Base-by-base conservation (phyloP, 805 yeast species). In the Candida bentonensis region DNA sequence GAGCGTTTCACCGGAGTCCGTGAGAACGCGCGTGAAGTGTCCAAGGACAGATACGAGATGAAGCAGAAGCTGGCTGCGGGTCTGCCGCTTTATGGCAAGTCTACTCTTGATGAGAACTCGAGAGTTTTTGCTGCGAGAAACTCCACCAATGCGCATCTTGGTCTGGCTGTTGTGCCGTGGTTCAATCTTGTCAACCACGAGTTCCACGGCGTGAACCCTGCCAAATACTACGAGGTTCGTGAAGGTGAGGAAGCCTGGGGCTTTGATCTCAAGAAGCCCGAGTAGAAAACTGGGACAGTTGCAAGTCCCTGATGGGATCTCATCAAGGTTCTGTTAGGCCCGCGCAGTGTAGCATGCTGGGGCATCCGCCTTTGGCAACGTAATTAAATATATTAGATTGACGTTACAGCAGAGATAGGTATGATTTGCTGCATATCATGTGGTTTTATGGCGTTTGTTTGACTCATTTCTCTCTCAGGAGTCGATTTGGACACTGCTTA, bases 171-270 rank as follows among this genome's bases (percentile, higher is more conserved):
- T 48, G 61, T 84, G 54, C 94, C 94, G 21, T 79, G 86, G 85
- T 83, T 85, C 69, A 85, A 85, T 65, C 66, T 82, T 49, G 86
- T 78, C 41, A 65, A 76, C 59, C 95, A 84, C 62, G 86, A 83
- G 53, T 79, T 76, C 66, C 95, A 84, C 62, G 92, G 89, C 22
- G 77, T 82, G 47, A 81, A 79, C 56, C 66, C 80, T 47, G 68
- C 69, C 56, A 77, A 69, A 56, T 80, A 78, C 53, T 62, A 62
- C 48, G 67, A 58, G 50, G 57, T 59, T n/a, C 47, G 66, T 4
- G 72, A 73, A 3, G 79, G 79, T 41, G 79, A 73, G 59, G 78
- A 73, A 59, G 65, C 59, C 23, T 73, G 79, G 79, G 77, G 76
- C 4, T 71, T 73, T 46, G 50, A 57, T 40, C 47, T 60, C 41